phyloP scores from a whole-genome alignment of 164 flowering plant genomes.

The Hamamelis virginiana region DNA sequence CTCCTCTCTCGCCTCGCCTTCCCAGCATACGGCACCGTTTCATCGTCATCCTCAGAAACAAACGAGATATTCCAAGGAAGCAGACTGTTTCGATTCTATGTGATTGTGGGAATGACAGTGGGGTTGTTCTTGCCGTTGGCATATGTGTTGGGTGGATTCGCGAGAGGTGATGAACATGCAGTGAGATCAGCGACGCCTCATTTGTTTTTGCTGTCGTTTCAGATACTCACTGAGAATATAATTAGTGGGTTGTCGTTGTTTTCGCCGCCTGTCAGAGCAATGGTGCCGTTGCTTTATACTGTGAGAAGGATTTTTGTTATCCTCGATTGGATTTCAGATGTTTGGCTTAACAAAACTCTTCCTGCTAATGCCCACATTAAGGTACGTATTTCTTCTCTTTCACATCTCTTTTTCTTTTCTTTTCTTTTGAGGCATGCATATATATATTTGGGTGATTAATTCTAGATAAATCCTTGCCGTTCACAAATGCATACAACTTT shows the following conservation, averaged over 20 bases:
- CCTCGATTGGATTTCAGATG: constrained; percentile 76
- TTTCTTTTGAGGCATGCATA: background rate
- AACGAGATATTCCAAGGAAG: constrained; percentile 55
- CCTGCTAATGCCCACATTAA: constrained; percentile 58
- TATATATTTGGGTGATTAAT: background rate
- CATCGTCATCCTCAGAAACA: background rate
- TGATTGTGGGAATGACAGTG: constrained; percentile 63
- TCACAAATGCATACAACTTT: too few relatives aligned
- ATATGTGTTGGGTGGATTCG: constrained; percentile 90
- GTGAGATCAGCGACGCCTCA: constrained; percentile 86
- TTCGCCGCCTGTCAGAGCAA: constrained; percentile 85
- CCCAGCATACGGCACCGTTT: constrained; percentile 37
- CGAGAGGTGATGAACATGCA: constrained; percentile 83
- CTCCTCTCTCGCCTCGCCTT: constrained; percentile 67
- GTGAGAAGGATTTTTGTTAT: constrained; percentile 71
- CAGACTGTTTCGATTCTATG: constrained; percentile 55
- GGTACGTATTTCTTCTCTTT: too few relatives aligned
- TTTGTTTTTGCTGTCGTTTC: constrained; percentile 78
- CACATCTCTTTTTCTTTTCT: background rate
- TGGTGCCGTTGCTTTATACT: constrained; percentile 85
- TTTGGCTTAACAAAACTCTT: constrained; percentile 68
- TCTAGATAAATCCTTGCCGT: background rate
- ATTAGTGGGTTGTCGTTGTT: constrained; percentile 76
- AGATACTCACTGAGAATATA: constrained; percentile 86
- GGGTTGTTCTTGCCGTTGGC: constrained; percentile 95